Base-by-base conservation (phyloP, 1,284 basidiomycete species). In the Leccinum subrobustum region DNA sequence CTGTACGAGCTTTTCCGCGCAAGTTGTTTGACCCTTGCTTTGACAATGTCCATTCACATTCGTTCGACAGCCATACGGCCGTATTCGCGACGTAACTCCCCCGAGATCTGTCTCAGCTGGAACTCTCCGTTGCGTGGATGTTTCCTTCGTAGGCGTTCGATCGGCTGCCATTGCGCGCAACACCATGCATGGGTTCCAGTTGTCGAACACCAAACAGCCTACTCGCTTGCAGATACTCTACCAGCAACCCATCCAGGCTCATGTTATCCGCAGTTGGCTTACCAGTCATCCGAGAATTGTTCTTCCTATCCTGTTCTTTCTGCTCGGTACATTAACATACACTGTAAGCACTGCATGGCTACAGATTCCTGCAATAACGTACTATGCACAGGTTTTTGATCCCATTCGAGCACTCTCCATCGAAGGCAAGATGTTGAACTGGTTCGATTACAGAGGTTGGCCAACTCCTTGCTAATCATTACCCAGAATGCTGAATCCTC, bases 301-400 rank as follows among this genome's bases (percentile, higher is more conserved):
- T 50, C 77, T 98, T 4, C 96, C 96, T 0, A 75, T 97, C 11
- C 62, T 96, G 1, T 85, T 95, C 51, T 96, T 98, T 76, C 78
- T 98, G 2, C 73, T 98, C 29, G 96, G 96, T 14, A 89, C 89
- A 1, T 71, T 98, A 54, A 93, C 92, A 29, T 97, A 96, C 73
- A 91, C 91, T 5, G 91, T 95, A 73, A 74, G 83, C 76, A 64
- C 2, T 3, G 14, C 48, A 27, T 18, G 35, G 12, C 51, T 18
- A 25, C 53, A 6, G 16, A 12, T 4, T 54, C 35, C 6, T 9
- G 1, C 27, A 18, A 47, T 50, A 6, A 63, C 20, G 1, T 35
- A 42, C n/a, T 6, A 8, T 48, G 12, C n/a, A 23, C 23, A 94
- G 89, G 84, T 97, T 64, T 97, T 97, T 70, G 95, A 98, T 71